A percentile compares a stretch with the other conserved stretches of the same genome.
phyloP scores from a whole-genome alignment of 1,284 basidiomycete species.

The Marasmius sp. region DNA sequence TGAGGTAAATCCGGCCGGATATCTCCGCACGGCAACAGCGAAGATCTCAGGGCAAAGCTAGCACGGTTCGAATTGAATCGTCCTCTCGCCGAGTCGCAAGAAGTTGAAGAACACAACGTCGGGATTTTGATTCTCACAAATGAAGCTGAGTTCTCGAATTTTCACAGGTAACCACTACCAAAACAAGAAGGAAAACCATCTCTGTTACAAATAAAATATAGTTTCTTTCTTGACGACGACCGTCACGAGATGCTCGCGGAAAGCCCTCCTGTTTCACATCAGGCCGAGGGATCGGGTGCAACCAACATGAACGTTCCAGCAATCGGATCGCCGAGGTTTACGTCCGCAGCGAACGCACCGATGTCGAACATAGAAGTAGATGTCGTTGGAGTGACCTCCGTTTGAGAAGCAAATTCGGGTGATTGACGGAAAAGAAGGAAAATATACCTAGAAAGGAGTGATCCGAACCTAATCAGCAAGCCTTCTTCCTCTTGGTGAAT shows the following conservation, averaged over 20 bases:
- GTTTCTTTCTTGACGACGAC: too few relatives aligned
- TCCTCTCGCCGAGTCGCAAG: too few relatives aligned
- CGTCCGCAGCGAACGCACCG: constrained; percentile 38
- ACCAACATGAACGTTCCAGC: constrained; percentile 53
- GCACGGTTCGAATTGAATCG: too few relatives aligned
- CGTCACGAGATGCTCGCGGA: too few relatives aligned
- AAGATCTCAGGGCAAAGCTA: too few relatives aligned
- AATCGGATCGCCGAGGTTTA: constrained; percentile 44
- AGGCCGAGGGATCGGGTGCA: constrained; percentile 29
- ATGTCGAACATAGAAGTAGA: constrained; percentile 43
- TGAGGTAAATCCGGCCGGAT: too few relatives aligned
- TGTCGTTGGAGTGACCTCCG: constrained; percentile 38
- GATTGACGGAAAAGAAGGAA: constrained; percentile 51
- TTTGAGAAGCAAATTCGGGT: constrained; percentile 40
- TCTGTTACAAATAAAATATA: background rate
- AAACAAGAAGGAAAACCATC: background rate
- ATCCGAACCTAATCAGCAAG: constrained; percentile 15
- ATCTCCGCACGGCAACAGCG: too few relatives aligned
- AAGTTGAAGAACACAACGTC: too few relatives aligned
- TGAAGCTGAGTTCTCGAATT: too few relatives aligned
- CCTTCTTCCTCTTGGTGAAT: background rate
- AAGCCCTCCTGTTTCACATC: background rate
- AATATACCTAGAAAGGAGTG: constrained; percentile 30
- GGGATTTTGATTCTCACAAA: too few relatives aligned
- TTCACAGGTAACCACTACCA: background rate